A percentile compares a stretch with the other conserved stretches of the same genome.
Evolutionary conservation across 805 yeast genomes (phyloP).

Genomic region (Myxozyma geophila): DNA sequence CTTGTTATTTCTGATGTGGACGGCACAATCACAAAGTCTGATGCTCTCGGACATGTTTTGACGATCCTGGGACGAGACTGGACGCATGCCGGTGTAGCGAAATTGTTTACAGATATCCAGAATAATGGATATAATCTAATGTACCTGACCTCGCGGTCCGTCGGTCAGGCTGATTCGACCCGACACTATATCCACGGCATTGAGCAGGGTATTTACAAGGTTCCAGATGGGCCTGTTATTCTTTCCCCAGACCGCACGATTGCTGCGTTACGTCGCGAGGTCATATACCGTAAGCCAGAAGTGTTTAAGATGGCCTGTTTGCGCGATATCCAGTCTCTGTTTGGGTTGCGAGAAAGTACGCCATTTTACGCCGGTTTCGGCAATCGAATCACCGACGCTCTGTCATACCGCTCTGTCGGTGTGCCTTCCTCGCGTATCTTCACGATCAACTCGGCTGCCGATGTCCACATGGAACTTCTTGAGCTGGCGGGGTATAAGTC

Average conservation of each 20-base stretch:
- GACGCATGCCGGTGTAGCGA: conserved; percentile 97
- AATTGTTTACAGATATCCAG: conserved; percentile 81
- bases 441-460: conserved; percentile 95
- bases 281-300: conserved; percentile 92
- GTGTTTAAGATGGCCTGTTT: conserved; percentile 98
- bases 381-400: conserved; percentile 93
- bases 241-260: conserved; percentile 94
- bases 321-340: conserved; percentile 78
- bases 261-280: conserved; percentile 91
- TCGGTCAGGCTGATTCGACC: conserved; percentile 93
- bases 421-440: conserved; percentile 93
- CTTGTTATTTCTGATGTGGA: conserved; percentile 96
- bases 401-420: conserved; percentile 89
- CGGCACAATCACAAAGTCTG: conserved; percentile 97
- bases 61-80: conserved; percentile 95
- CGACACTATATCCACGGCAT: conserved; percentile 79
- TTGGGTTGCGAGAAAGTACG: conserved; percentile 49
- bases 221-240: conserved; percentile 93
- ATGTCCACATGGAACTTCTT: conserved; percentile 93
- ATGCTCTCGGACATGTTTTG: conserved; percentile 94
- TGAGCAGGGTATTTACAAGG: conserved; percentile 64
- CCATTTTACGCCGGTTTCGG: conserved; percentile 96
- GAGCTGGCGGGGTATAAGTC: conserved; percentile 92
- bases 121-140: conserved; percentile 90
- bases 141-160: conserved; percentile 92